Evolutionary conservation across 768 basidiomycete species (phyloP), one percentile per base, ranked within the genome.

Genomic region (Pulveroboletus frians): DNA sequence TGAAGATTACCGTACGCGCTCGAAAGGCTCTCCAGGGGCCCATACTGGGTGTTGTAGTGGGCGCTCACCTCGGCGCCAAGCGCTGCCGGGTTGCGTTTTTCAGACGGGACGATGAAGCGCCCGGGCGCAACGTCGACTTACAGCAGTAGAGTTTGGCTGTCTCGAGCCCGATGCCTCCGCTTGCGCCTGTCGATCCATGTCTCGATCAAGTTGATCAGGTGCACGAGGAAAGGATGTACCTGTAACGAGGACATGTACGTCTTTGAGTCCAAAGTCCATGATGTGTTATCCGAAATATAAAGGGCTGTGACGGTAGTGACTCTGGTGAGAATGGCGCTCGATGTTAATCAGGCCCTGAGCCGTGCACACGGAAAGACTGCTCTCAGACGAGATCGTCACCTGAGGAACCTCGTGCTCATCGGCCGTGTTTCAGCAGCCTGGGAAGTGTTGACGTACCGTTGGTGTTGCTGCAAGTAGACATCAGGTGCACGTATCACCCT

Each of bases 141-240:
- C 84, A 71, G 29, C 82, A 72, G 60, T 81, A 88, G 0, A 77
- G 59, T 11, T 71, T 71, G 14, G 73, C 72, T 4, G 81, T 84
- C 56, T 78, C 81, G 1, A 85, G 70, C 9, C 87, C 87, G 31
- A 90, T 88, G 1, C 84, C 86, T 4, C 86, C 85, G 55, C 81
- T 85, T 2, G 85, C 85, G 42, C 87, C 87, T 82, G 61, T 42
- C 15, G 23, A 45, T 41, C 23, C 30, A 43, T 14, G 27, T 6
- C 29, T 50, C 15, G 45, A 29, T 43, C 32, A 40, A 26, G 1
- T 15, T 17, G 26, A 45, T 18, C 41, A 7, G 31, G 45, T 18
- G 9, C 2, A 34, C 17, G 18, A 23, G 39, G 3, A n/a, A 1
- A 26, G 23, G 4, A 30, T 31, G 30, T 42, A 83, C 85, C 85